These are phyloP conservation scores for Mallotus repandus DNA, from an alignment of 441 rosid genomes.

Conservation along the genomic window DNA sequence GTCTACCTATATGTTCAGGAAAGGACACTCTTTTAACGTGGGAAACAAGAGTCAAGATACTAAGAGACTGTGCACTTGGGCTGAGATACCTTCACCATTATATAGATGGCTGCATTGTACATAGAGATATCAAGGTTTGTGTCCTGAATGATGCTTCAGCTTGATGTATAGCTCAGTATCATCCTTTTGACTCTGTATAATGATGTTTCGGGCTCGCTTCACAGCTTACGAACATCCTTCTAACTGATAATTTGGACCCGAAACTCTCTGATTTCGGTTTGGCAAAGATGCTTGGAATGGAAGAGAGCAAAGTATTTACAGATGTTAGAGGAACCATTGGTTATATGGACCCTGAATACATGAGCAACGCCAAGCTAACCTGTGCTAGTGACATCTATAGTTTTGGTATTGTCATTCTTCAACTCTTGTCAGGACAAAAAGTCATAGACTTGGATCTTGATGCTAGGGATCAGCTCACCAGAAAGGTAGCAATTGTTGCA, in stretches of 20 bases:
- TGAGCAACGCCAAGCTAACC: constrained; percentile 64
- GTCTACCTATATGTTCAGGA: constrained; percentile 27
- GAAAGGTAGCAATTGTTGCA: constrained; percentile 41
- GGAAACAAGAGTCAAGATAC: constrained; percentile 59
- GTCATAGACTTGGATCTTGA: constrained; percentile 62
- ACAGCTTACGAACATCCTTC: constrained; percentile 75
- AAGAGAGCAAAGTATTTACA: constrained; percentile 68
- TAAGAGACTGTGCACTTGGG: constrained; percentile 57
- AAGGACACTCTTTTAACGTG: constrained; percentile 45
- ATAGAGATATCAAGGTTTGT: constrained; percentile 65
- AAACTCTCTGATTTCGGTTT: constrained; percentile 71
- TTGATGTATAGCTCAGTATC: too few species aligned
- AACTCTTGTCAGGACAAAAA: constrained; percentile 58
- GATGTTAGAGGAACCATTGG: constrained; percentile 74
- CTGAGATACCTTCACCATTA: constrained; percentile 58
- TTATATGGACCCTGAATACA: constrained; percentile 74
- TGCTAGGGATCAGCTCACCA: constrained; percentile 65
- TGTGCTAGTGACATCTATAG: constrained; percentile 67
- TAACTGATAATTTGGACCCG: constrained; percentile 55
- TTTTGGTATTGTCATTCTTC: constrained; percentile 62
- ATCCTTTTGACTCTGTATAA: too few species aligned
- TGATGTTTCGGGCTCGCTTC: background rate
- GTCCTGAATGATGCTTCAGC: too few species aligned
- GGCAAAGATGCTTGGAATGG: constrained; percentile 63
- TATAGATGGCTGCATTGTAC: constrained; percentile 70